phyloP scores from a whole-genome alignment of 768 basidiomycete species.

The Suillus americanus region DNA sequence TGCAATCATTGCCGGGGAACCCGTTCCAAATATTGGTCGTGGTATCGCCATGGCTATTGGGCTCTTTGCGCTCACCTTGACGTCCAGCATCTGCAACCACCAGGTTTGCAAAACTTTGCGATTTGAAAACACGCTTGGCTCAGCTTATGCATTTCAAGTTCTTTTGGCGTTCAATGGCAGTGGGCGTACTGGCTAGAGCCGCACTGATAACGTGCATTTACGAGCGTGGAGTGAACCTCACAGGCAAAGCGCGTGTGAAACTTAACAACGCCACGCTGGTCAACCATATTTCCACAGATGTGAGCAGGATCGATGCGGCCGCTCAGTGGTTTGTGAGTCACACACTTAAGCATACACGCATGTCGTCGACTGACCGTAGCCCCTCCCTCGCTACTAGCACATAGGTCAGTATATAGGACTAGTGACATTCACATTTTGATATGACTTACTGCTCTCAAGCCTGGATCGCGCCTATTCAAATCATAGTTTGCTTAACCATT shows the following conservation, averaged over 20 bases:
- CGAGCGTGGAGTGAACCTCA: slow-evolving; percentile 63
- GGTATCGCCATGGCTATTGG: slow-evolving; percentile 63
- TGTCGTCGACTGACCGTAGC: neutral
- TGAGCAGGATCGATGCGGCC: slow-evolving; percentile 57
- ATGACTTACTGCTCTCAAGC: slow-evolving; percentile 27
- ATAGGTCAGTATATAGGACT: slow-evolving; percentile 29
- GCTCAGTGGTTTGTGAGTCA: slow-evolving; percentile 72
- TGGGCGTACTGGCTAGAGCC: slow-evolving; percentile 63
- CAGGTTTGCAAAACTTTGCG: slow-evolving; percentile 39
- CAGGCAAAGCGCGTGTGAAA: slow-evolving; percentile 63
- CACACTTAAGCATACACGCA: neutral
- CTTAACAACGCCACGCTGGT: slow-evolving; percentile 63
- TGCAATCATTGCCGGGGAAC: slow-evolving; percentile 35
- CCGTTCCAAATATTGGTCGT: slow-evolving; percentile 43
- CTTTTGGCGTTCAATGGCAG: slow-evolving; percentile 69
- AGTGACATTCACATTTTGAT: neutral
- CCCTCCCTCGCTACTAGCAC: slow-evolving; percentile 30
- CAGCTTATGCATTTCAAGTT: slow-evolving; percentile 40
- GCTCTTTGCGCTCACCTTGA: slow-evolving; percentile 48
- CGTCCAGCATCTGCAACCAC: slow-evolving; percentile 57
- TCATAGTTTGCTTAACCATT: slow-evolving; percentile 58
- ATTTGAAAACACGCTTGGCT: neutral
- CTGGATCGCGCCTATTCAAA: slow-evolving; percentile 73
- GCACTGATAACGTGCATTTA: slow-evolving; percentile 72
- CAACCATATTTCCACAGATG: slow-evolving; percentile 67